Percentiles rank a stretch among this genome's conserved stretches.
Evolutionary conservation across 805 yeast genomes (phyloP).

Genomic region (Deakozyma indianensis): DNA sequence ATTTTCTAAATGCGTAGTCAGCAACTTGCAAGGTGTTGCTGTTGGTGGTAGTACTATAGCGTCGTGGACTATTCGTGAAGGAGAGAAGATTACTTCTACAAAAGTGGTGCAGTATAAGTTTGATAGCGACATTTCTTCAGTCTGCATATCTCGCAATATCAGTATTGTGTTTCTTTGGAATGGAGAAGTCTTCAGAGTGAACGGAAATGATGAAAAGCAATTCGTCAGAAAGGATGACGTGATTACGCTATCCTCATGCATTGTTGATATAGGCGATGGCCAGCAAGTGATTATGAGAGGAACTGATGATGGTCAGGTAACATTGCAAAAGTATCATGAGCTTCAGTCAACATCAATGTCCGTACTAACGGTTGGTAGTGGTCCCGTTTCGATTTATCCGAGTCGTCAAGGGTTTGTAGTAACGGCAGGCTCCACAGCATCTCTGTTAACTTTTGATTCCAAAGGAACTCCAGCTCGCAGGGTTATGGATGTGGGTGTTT

Average conservation of each 20-base stretch:
- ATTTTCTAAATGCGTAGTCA: background rate
- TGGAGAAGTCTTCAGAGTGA: background rate
- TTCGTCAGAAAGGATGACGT: background rate
- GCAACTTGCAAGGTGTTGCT: background rate
- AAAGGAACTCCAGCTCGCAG: background rate
- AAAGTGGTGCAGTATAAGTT: too few relatives aligned
- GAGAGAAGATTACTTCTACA: too few relatives aligned
- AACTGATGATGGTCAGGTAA: background rate
- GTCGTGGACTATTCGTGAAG: background rate
- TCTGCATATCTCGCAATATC: background rate
- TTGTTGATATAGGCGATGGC: background rate
- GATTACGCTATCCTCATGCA: background rate
- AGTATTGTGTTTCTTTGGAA: background rate
- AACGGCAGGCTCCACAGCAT: too few relatives aligned
- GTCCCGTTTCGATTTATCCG: too few relatives aligned
- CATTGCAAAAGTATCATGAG: too few relatives aligned
- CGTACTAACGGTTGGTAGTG: too few relatives aligned
- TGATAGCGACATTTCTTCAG: background rate
- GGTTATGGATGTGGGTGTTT: background rate
- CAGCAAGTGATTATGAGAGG: background rate
- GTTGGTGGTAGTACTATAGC: background rate
- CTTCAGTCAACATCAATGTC: too few relatives aligned
- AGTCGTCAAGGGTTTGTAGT: too few relatives aligned
- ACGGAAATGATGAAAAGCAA: background rate
- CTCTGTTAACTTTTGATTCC: background rate